These are phyloP conservation scores for Argentina anserina DNA, from an alignment of 306 rosid genomes.

Conservation along the genomic window DNA sequence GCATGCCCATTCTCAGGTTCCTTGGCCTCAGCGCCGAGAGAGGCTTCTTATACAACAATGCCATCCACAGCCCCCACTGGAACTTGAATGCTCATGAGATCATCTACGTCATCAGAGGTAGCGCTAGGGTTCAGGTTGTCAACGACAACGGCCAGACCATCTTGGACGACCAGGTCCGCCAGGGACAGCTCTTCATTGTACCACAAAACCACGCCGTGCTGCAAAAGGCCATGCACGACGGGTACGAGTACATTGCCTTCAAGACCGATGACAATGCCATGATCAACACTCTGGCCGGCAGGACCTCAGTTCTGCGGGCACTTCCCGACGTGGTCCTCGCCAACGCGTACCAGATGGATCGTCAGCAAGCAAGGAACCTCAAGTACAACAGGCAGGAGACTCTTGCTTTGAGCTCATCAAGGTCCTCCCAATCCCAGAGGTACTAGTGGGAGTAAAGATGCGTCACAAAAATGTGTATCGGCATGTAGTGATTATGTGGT, in stretches of 20 bases:
- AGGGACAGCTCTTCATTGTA: slow-evolving; percentile 37
- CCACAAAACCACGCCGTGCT: slow-evolving; percentile 61
- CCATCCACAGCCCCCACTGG: slow-evolving; percentile 57
- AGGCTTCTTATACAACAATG: slow-evolving; percentile 37
- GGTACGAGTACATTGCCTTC: slow-evolving; percentile 41
- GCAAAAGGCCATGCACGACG: slow-evolving; percentile 31
- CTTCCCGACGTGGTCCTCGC: slow-evolving; percentile 33
- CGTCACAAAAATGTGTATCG: not conserved
- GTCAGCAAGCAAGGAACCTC: slow-evolving; percentile 36
- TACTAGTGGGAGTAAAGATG: not conserved
- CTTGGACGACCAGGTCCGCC: slow-evolving; percentile 33
- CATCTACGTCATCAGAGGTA: slow-evolving; percentile 40
- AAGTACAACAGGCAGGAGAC: slow-evolving; percentile 41
- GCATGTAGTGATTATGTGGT: not conserved
- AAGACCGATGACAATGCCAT: not conserved
- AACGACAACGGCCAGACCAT: slow-evolving; percentile 40
- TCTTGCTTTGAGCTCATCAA: slow-evolving; percentile 29
- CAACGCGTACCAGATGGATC: slow-evolving; percentile 22
- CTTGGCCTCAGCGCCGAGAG: slow-evolving; percentile 34
- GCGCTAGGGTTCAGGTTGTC: slow-evolving; percentile 50
- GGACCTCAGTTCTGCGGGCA: slow-evolving; percentile 24
- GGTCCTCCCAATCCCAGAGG: not conserved
- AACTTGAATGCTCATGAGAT: slow-evolving; percentile 54
- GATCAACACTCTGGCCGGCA: slow-evolving; percentile 39
- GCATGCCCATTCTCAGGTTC: slow-evolving; percentile 25